phyloP scores from a whole-genome alignment of 202 grass and related monocot species.

The Zoysia matrella region DNA sequence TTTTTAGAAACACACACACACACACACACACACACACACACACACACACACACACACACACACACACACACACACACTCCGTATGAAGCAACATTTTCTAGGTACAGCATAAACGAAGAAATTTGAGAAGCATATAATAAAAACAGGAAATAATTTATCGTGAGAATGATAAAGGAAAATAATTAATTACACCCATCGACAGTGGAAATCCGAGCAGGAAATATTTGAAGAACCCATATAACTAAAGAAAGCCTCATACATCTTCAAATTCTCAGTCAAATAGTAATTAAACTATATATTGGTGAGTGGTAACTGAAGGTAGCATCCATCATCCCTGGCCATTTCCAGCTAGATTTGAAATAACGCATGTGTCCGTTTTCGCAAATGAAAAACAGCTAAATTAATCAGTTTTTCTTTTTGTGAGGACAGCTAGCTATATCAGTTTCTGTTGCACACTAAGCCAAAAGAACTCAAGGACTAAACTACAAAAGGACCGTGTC shows the following conservation, averaged over 20 bases:
- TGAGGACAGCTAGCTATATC: background rate
- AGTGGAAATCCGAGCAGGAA: background rate
- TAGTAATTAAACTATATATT: background rate
- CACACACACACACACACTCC: too few species aligned
- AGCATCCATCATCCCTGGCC: background rate
- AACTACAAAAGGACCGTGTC: constrained; percentile 28
- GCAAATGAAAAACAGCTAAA: constrained; percentile 14
- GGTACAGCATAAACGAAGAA: background rate
- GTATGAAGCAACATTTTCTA: background rate
- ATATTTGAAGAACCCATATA: background rate
- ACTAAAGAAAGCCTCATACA: background rate
- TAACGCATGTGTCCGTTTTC: constrained; percentile 3
- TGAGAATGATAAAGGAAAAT: background rate
- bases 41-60: too few species aligned
- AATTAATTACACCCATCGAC: background rate
- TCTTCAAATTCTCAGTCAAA: constrained; percentile 31
- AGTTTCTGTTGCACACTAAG: constrained; percentile 25
- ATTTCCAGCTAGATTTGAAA: constrained; percentile 32
- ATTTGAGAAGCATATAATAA: constrained; percentile 31
- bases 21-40: too few species aligned
- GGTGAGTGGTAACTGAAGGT: constrained; percentile 47
- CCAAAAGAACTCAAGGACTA: constrained; percentile 28
- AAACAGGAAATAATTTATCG: background rate
- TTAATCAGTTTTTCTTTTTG: too few species aligned
- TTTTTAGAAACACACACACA: background rate